Evolutionary conservation across 2,329 filamentous ascomycete species (phyloP), one percentile per base, ranked within the genome.

Genomic region (Ampelomyces quisqualis): DNA sequence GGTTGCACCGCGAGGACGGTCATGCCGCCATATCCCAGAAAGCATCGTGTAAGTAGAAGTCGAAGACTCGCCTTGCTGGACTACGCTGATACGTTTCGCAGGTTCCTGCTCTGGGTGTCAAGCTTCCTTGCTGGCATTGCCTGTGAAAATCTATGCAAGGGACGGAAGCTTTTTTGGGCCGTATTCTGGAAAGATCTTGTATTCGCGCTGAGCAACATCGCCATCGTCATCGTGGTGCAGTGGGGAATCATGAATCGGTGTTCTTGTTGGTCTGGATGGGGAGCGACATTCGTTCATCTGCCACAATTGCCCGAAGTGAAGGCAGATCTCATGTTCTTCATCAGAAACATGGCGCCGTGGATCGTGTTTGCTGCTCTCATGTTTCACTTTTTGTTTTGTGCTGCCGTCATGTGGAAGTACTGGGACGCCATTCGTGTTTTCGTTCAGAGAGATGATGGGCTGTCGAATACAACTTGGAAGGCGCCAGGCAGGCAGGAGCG

Each of bases 241-340:
- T 54, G 51, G 51, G 51, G 51, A 0, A 46, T 54, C 19, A 45
- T 54, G 50, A 49, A 54, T 34, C 38, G 46, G 7, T 54, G 50
- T 35, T 42, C 45, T 5, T 57, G 53, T 21, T 57, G 51, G 48
- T 43, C 46, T 1, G 42, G 40, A 27, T 50, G 45, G 44, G 51
- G 53, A 2, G 33, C 40, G 31, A 45, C 34, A 14, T 47, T 48
- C 10, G 33, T 57, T 11, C 31, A 49, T 29, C 32, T 57, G 6
- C 53, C 53, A 7, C 48, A 57, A 21, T 23, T 47, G 27, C 43
- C 43, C 3, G 35, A 47, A 7, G 46, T 52, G 9, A 47, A 40
- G 27, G 29, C 22, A 4, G 43, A 46, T 13, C 23, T 57, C 27
- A 57, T 55, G 51, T n/a, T 35, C n/a, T 45, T 44, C 32, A 47